Percentiles rank a stretch among this genome's conserved stretches.
Conservation (phyloP, 441 rosid genomes). For the Francoa sonchifolia region DNA sequence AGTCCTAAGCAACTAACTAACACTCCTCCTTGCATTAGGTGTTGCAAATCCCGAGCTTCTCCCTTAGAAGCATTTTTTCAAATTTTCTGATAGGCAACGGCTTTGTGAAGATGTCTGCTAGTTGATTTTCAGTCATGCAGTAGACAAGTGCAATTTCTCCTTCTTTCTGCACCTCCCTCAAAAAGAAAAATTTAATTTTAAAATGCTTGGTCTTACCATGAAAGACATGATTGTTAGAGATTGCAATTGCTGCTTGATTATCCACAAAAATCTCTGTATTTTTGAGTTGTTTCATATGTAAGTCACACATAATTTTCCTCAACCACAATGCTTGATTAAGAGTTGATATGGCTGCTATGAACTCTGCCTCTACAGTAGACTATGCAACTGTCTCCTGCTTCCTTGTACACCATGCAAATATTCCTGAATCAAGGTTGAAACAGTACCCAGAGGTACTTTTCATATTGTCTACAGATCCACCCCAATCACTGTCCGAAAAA, state of each 20-base stretch:
- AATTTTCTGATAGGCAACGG: not conserved
- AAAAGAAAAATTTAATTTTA: not conserved
- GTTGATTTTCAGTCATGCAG: not conserved
- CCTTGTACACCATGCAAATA: not conserved
- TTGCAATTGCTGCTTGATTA: not conserved
- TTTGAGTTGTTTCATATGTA: not conserved
- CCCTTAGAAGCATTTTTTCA: not conserved
- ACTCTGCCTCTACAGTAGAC: not conserved
- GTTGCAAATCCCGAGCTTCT: not conserved
- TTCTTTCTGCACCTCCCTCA: not conserved
- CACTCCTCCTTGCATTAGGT: not conserved
- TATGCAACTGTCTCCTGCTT: not conserved
- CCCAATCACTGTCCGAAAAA: conserved; percentile 1
- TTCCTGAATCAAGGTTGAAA: not conserved
- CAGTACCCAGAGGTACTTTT: not conserved
- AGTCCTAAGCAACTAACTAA: not conserved
- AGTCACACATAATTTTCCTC: not conserved
- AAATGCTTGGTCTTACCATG: not conserved
- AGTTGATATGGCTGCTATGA: not conserved
- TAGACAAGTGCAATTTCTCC: not conserved
- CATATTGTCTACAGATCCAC: not conserved
- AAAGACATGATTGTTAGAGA: not conserved
- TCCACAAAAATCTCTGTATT: not conserved
- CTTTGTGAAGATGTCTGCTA: not conserved
- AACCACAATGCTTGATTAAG: not conserved